These are phyloP conservation scores for Vinca major DNA, from an alignment of 305 asterid species.

Conservation along the genomic window DNA sequence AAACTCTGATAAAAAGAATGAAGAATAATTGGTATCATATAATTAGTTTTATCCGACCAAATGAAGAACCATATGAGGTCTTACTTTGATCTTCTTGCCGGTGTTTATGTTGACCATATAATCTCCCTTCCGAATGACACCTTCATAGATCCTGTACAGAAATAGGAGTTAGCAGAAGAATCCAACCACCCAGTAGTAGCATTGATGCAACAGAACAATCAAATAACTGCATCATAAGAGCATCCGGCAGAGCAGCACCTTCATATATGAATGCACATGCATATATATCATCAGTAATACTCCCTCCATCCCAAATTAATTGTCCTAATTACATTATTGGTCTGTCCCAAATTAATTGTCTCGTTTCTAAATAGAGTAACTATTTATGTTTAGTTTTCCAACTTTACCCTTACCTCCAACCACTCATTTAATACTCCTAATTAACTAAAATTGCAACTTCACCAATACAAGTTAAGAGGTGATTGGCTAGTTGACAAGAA, in stretches of 20 bases:
- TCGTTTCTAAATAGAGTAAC: too few relatives aligned
- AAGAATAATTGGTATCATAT: not conserved
- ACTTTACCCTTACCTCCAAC: too few relatives aligned
- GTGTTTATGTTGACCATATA: slow-evolving; percentile 75
- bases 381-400: too few relatives aligned
- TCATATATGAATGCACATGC: not conserved
- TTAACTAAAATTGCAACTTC: too few relatives aligned
- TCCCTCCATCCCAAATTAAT: too few relatives aligned
- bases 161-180: slow-evolving; percentile 1
- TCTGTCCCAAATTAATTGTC: too few relatives aligned
- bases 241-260: not conserved
- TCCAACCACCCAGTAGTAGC: not conserved
- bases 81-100: slow-evolving; percentile 91
- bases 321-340: too few relatives aligned
- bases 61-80: slow-evolving; percentile 8
- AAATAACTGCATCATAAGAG: not conserved
- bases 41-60: not conserved
- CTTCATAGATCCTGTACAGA: slow-evolving; percentile 74
- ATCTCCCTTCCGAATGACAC: slow-evolving; percentile 89
- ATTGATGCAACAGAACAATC: not conserved
- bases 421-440: too few relatives aligned
- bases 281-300: not conserved
- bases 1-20: not conserved
- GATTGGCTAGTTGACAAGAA: too few relatives aligned
- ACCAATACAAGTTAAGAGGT: too few relatives aligned